These are phyloP conservation scores for Rhodomyrtus tomentosa DNA, from an alignment of 345 rosid genomes.

Conservation along the genomic window DNA sequence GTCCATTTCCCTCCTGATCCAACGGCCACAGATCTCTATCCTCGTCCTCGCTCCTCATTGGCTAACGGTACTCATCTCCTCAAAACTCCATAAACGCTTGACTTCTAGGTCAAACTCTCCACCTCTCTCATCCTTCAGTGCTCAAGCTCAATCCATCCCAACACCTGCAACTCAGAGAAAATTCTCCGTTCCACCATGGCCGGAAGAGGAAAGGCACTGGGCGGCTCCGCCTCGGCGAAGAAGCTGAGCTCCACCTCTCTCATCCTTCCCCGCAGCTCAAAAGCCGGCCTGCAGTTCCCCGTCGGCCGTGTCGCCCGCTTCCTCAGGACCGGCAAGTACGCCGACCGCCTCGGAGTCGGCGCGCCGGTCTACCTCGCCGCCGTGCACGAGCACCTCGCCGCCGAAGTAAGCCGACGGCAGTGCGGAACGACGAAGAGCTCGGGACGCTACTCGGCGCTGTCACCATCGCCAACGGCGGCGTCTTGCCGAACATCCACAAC, in stretches of 20 bases:
- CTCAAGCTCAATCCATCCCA: not conserved
- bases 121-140: not conserved
- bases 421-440: constrained; percentile 25
- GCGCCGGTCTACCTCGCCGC: constrained; percentile 16
- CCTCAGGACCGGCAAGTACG: constrained; percentile 19
- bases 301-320: constrained; percentile 14
- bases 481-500: constrained; percentile 14
- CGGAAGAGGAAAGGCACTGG: constrained; percentile 17
- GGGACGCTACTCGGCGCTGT: constrained; percentile 9
- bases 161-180: not conserved
- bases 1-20: not conserved
- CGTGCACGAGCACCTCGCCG: constrained; percentile 6
- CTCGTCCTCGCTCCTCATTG: constrained; percentile 4
- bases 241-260: not conserved
- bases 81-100: not conserved
- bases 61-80: not conserved
- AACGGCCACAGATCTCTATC: constrained; percentile 2
- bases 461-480: constrained; percentile 17
- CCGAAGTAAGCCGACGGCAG: constrained; percentile 1
- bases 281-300: constrained; percentile 13
- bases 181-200: constrained; percentile 1
- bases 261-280: not conserved
- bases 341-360: not conserved
- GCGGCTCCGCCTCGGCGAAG: constrained; percentile 7
- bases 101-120: not conserved